Evolutionary conservation across 768 basidiomycete species (phyloP), one percentile per base, ranked within the genome.

Genomic region (Suillus occidentalis): DNA sequence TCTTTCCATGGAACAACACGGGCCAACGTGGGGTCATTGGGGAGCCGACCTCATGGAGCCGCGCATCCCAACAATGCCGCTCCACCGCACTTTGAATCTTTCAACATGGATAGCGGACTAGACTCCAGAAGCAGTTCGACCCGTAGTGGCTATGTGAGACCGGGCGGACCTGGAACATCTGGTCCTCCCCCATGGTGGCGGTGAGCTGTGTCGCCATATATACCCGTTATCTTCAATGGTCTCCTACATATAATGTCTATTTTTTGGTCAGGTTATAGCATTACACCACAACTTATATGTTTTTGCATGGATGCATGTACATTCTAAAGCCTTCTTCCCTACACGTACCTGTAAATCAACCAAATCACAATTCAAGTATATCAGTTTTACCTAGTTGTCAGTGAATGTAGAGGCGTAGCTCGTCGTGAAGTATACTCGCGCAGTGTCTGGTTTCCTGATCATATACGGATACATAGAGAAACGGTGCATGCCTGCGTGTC

Each of bases 111-210:
- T 43, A 4, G 40, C 14, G 40, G 22, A 31, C 18, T 42, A 39
- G 40, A 59, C 18, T n/a, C 28, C 20, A 40, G 58, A 42, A 59
- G 18, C 18, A 42, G 25, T 59, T 10, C 40, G 3, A 31, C 40
- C 31, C 40, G 42, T 18, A 31, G 18, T 20, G 3, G 28, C 12
- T 42, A 59, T 31, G 25, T 28, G 25, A 28, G 58, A 18, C 58
- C 58, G 10, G 40, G 58, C 20, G 58, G 40, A 20, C 40, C 58
- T 20, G 40, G 58, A 10, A 13, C 39, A 28, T 28, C 58, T 42
- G 58, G 40, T 28, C 25, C 28, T 42, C 58, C 58, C 42, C 25
- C 58, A 20, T 42, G 58, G 58, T 59, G 25, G 58, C 58, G 58
- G 40, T 59, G 18, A 59, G 25, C 18, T 31, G 39, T 16, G 25